Conservation (phyloP, 2,329 filamentous ascomycete species). For the Fusarium pseudocircinatum region DNA sequence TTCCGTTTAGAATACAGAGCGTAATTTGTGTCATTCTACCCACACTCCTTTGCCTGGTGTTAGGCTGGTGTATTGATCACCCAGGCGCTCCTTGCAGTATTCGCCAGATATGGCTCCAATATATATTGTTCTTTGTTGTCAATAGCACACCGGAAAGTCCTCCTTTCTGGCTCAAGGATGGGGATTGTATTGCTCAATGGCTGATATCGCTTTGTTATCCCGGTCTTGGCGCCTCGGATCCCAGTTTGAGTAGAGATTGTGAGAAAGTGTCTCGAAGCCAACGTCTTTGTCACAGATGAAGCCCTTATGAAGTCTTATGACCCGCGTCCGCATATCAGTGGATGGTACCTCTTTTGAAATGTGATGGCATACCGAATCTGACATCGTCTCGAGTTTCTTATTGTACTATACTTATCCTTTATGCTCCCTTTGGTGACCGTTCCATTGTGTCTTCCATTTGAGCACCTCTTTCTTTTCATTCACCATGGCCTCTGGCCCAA, state of each 20-base stretch:
- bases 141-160: background rate
- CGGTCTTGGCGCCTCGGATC: background rate
- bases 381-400: background rate
- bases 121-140: constrained; percentile 15
- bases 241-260: background rate
- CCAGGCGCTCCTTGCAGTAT: background rate
- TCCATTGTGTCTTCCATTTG: background rate
- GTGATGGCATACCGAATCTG: background rate
- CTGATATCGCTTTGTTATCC: constrained; percentile 12
- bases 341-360: background rate
- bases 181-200: background rate
- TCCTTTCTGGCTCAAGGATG: background rate
- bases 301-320: background rate
- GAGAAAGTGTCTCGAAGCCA: background rate
- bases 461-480: background rate
- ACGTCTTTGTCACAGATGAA: background rate
- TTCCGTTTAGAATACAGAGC: background rate
- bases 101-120: background rate
- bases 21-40: background rate
- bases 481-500: constrained; percentile 4
- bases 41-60: background rate
- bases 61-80: background rate
- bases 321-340: background rate
- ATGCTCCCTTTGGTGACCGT: background rate
- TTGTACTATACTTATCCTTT: background rate